Evolutionary conservation across 2,329 filamentous ascomycete species (phyloP), one percentile per base, ranked within the genome.

Genomic region (Ascochyta pisi): DNA sequence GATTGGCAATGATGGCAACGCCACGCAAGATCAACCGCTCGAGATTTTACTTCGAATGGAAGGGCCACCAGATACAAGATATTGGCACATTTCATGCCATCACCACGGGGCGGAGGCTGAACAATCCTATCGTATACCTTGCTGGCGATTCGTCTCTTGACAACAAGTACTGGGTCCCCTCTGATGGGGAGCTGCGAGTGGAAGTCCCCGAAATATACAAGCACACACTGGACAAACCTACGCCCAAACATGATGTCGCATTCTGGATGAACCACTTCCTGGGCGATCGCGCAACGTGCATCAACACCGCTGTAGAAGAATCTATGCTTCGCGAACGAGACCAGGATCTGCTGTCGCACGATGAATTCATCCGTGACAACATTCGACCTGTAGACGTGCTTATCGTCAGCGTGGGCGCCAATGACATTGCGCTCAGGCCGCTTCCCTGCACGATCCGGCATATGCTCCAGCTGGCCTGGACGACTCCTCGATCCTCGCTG

Each of bases 61-160:
- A 68, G 56, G 74, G 74, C 15, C 73, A 77, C 47, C 68, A 66
- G 7, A 61, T 76, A 26, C 43, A 62, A 3, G 67, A 76, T 48
- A 63, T 77, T 3, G 37, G 42, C 3, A 63, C 24, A 2, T 71
- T 76, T n/a, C 68, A 56, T 38, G 24, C 61, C 8, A 66, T 67
- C 4, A 65, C 65, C 1, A 55, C 58, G 1, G 29, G 51, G 2
- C 49, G 64, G 22, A 63, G 69, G 7, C 70, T 68, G 0, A 49
- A 62, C 13, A 70, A 68, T 27, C 73, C 73, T 15, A 69, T 74
- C 34, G 53, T 75, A n/a, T 77, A 69, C 40, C 62, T 77, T 6
- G 74, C 71, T 5, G 74, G 74, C 46, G 74, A 77, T 50, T 77
- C 74, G 6, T 76, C 74, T 16, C 67, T 76, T 4, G 74, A 77